Base-by-base conservation (phyloP, 257 asterid species). In the Solanum verrucosum region DNA sequence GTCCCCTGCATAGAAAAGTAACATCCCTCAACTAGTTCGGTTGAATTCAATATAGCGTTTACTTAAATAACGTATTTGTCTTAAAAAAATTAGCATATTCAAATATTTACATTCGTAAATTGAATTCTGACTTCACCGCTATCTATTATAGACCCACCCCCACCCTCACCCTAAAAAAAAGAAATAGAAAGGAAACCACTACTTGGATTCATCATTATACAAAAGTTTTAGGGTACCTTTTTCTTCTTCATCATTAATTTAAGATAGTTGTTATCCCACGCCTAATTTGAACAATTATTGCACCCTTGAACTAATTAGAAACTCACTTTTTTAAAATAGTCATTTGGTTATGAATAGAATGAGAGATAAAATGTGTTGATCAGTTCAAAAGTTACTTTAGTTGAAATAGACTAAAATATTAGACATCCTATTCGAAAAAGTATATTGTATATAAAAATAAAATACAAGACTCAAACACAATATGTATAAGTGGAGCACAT, bases 261-360 rank as follows among this genome's bases (percentile, higher is more conserved):
- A 94, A 93, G 86, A 91, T 93, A 92, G 29, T 75, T 90, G 86
- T 87, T 87, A 88, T 65, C 89, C 90, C 96, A 90, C 95, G 96
- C 96, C 96, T 90, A 91, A 89, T 86, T 91, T 89, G 90, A 87
- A 81, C 92, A 92, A 94, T 93, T 91, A 92, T 93, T 92, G 93
- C 92, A 88, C 90, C 91, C 89, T 88, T 38, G 56, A 85, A 46
- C 68, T 63, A 63, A n/a, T 46, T 81, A 81, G 68, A 73, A 34
- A 23, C 82, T 42, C 77, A 35, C 12, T 89, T 87, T 89, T 88
- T 23, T 5, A 15, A 14, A n/a, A n/a, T 65, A 67, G 20, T 38
- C 65, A 67, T 67, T n/a, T 85, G 27, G 21, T 79, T 27, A 27
- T 79, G 27, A 79, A 44, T 42, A 44, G 85, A 23, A 42, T 0